Evolutionary conservation across 2,329 filamentous ascomycete species (phyloP).

Genomic region (Pezicula radicicola): DNA sequence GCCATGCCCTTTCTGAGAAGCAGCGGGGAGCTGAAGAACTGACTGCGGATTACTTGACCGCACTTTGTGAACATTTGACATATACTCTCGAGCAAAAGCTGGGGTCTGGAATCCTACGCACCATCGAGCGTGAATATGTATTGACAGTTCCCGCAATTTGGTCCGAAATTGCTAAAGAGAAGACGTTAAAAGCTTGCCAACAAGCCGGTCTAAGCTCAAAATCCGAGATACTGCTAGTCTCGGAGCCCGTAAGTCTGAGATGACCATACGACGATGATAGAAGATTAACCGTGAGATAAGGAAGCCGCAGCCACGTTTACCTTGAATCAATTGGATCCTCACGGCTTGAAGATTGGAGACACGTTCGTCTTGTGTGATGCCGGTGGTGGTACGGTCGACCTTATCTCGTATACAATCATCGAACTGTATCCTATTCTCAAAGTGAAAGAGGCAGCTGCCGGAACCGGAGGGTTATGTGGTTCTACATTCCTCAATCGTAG

Average conservation of each 20-base stretch:
- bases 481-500: constrained; percentile 21
- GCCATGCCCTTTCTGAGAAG: not conserved
- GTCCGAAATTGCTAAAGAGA: constrained; percentile 49
- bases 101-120: constrained; percentile 37
- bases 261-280: not conserved
- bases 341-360: constrained; percentile 19
- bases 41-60: constrained; percentile 48
- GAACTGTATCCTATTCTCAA: constrained; percentile 34
- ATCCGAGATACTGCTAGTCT: constrained; percentile 40
- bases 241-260: constrained; percentile 35
- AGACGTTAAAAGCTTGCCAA: constrained; percentile 43
- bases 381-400: constrained; percentile 35
- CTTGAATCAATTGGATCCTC: constrained; percentile 38
- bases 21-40: constrained; percentile 30
- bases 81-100: constrained; percentile 40
- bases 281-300: no score
- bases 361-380: constrained; percentile 30
- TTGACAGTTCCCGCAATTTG: constrained; percentile 56
- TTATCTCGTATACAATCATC: constrained; percentile 49
- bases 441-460: constrained; percentile 21
- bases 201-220: constrained; percentile 30
- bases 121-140: constrained; percentile 47
- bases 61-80: constrained; percentile 44
- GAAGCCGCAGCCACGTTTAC: constrained; percentile 50
- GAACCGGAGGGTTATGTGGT: constrained; percentile 20